phyloP scores from a whole-genome alignment of 345 rosid genomes.

The Citrus hindsii region DNA sequence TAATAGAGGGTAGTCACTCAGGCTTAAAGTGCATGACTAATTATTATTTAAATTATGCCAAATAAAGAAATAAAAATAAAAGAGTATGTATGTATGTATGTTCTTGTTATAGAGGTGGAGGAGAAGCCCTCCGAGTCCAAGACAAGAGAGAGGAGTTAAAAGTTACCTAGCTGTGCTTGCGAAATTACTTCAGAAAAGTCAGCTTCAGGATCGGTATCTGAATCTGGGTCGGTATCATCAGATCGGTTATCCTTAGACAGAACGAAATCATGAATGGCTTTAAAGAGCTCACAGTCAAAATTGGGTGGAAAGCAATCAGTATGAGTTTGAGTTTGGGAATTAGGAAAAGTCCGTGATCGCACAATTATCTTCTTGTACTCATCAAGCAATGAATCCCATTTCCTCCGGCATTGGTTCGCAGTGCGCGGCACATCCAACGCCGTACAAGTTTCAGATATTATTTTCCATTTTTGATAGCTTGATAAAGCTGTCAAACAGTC shows the following conservation, averaged over 20 bases:
- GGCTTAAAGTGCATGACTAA: not conserved
- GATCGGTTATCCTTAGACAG: slow-evolving; percentile 36
- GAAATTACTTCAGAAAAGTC: slow-evolving; percentile 33
- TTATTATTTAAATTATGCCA: not conserved
- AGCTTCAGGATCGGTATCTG: slow-evolving; percentile 50
- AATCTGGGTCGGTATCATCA: slow-evolving; percentile 60
- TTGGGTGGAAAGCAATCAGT: slow-evolving; percentile 32
- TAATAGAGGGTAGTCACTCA: not conserved
- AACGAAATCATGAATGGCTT: slow-evolving; percentile 40
- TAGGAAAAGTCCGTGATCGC: slow-evolving; percentile 28
- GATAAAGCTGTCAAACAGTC: slow-evolving; percentile 59
- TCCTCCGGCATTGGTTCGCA: slow-evolving; percentile 57
- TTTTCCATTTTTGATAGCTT: slow-evolving; percentile 73
- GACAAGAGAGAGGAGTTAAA: no score
- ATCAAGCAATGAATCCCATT: slow-evolving; percentile 58
- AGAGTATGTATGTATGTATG: no score
- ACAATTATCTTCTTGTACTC: slow-evolving; percentile 42
- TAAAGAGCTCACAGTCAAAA: slow-evolving; percentile 46
- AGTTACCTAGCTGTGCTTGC: slow-evolving; percentile 37
- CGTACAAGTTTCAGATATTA: slow-evolving; percentile 54
- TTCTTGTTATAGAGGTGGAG: not conserved
- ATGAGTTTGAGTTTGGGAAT: slow-evolving; percentile 11
- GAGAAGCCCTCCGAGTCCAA: no score
- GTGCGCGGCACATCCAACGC: slow-evolving; percentile 49
- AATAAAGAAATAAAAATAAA: not conserved